Conservation (phyloP, 2,329 filamentous ascomycete genomes). For the Alternaria alternata region DNA sequence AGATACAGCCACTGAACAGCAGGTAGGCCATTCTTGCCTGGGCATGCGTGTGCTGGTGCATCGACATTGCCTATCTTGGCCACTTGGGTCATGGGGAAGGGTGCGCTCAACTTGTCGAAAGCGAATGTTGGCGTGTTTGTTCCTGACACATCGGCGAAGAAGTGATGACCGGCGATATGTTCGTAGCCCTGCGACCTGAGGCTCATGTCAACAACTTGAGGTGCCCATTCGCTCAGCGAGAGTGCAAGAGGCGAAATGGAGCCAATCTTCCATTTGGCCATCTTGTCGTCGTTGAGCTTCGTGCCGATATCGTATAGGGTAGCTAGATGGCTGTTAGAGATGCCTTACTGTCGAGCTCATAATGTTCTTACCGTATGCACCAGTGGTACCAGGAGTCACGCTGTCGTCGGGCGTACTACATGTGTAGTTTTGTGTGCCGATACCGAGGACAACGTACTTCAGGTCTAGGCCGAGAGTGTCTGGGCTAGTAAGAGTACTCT, state of each 20-base stretch:
- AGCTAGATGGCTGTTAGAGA: slow-evolving; percentile 32
- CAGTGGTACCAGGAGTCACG: slow-evolving; percentile 41
- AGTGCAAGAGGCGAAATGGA: slow-evolving; percentile 47
- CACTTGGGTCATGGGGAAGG: slow-evolving; percentile 52
- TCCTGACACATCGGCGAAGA: slow-evolving; percentile 59
- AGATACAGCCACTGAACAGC: slow-evolving; percentile 60
- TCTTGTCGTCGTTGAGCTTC: slow-evolving; percentile 36
- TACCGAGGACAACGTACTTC: slow-evolving; percentile 58
- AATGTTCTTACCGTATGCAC: slow-evolving; percentile 41
- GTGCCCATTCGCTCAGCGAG: slow-evolving; percentile 30
- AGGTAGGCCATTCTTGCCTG: slow-evolving; percentile 46
- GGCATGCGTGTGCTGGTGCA: slow-evolving; percentile 59
- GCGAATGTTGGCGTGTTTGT: slow-evolving; percentile 66
- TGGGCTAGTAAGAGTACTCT: slow-evolving; percentile 40
- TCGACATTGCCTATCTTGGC: slow-evolving; percentile 59
- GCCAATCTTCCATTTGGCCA: slow-evolving; percentile 44
- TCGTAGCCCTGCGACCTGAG: slow-evolving; percentile 42
- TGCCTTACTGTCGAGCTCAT: not conserved
- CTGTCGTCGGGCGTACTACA: slow-evolving; percentile 46
- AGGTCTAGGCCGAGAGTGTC: slow-evolving; percentile 40
- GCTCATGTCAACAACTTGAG: slow-evolving; percentile 33
- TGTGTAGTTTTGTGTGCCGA: slow-evolving; percentile 64
- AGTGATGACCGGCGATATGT: slow-evolving; percentile 69
- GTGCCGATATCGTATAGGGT: slow-evolving; percentile 49
- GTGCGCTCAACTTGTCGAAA: slow-evolving; percentile 54